phyloP scores from a whole-genome alignment of 352 stramenopile species.

The Phytophthora nicotianae region DNA sequence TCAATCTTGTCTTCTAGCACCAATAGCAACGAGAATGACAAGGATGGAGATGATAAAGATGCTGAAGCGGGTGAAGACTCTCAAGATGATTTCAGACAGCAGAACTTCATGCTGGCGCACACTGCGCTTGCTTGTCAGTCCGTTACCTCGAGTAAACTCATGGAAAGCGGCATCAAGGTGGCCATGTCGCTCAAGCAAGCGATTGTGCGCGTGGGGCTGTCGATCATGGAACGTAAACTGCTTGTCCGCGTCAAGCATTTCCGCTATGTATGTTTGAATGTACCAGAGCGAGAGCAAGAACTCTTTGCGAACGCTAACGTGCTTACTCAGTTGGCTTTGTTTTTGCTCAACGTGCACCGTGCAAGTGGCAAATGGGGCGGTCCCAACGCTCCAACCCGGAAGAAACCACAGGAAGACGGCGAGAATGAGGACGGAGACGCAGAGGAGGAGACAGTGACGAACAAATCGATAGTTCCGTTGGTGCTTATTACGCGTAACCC shows the following conservation, averaged over 20 bases:
- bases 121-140: conserved; percentile 74
- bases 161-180: conserved; percentile 95
- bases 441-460: conserved; percentile 39
- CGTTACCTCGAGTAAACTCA: conserved; percentile 68
- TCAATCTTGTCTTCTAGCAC: conserved; percentile 21
- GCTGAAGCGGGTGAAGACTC: conserved; percentile 28
- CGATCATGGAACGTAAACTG: conserved; percentile 94
- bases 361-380: conserved; percentile 95
- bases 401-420: conserved; percentile 40
- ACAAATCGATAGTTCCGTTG: conserved; percentile 74
- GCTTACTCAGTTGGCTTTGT: conserved; percentile 93
- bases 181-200: conserved; percentile 95
- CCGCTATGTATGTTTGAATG: conserved; percentile 95
- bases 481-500: conserved; percentile 88
- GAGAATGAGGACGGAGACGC: conserved; percentile 39
- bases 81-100: conserved; percentile 69
- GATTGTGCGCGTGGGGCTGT: conserved; percentile 94
- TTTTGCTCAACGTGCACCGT: conserved; percentile 95
- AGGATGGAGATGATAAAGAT: conserved; percentile 31
- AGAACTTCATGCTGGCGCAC: conserved; percentile 83
- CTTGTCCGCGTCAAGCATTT: conserved; percentile 97
- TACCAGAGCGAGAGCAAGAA: conserved; percentile 79
- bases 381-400: conserved; percentile 6
- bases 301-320: conserved; percentile 95
- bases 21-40: conserved; percentile 4